Evolutionary conservation across 495 filamentous ascomycete species (phyloP), one percentile per base, ranked within the genome.

Genomic region (Hyaloscypha hepaticicola): DNA sequence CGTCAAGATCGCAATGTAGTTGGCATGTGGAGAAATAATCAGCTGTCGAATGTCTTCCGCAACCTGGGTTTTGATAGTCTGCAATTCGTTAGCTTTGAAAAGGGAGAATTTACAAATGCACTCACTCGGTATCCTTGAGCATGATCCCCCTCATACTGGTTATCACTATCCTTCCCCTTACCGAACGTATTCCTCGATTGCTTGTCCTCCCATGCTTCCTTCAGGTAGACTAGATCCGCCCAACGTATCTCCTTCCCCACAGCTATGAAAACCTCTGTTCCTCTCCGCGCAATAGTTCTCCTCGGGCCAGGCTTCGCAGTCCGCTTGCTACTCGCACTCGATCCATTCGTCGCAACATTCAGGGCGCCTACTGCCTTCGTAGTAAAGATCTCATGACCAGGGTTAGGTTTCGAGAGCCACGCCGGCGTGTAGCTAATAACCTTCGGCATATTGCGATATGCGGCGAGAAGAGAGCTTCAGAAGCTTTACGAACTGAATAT

Each of bases 171-270:
- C 38, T 57, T 68, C n/a, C 34, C 61, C 34, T 62, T 72, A 55
- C 66, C 64, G 19, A 69, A 64, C 9, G 45, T 41, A 69, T 69
- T 69, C 71, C 77, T 79, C 28, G 22, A 38, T 27, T 79, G 66
- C 81, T 79, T 70, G 85, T 70, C 61, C 33, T 70, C 83, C 82
- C 85, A 91, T 69, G 85, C 80, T 68, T 92, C 87, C 75, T 92
- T 93, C 60, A 96, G 75, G 63, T 83, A 80, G 45, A 82, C 82
- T 9, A 96, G 78, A 75, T 93, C 88, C 7, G 88, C 86, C 93
- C 93, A 97, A 71, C 92, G 82, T 41, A 97, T 90, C 74, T 96
- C 86, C 67, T 88, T 94, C 29, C 91, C 92, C 14, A 89, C 87
- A 16, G 91, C 91, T 1, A 89, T 86, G 73, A 96, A 96, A 1